These are phyloP conservation scores for Cercis canadensis DNA, from an alignment of 306 rosid species.

Conservation along the genomic window DNA sequence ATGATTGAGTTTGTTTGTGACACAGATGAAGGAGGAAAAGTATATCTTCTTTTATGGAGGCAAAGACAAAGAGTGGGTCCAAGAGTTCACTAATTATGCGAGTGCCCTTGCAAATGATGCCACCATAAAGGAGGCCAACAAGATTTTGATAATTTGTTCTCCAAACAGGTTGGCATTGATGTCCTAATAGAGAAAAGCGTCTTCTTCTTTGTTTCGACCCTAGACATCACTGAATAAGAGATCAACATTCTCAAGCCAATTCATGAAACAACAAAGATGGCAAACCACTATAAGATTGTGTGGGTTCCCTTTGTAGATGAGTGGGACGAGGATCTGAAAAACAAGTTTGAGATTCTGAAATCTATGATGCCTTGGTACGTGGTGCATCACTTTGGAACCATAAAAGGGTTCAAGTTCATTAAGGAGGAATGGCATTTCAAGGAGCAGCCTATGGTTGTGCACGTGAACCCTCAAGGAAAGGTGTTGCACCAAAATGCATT, in stretches of 20 bases:
- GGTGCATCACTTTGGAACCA: constrained; percentile 36
- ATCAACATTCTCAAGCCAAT: constrained; percentile 39
- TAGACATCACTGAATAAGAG: constrained; percentile 60
- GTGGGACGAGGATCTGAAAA: constrained; percentile 51
- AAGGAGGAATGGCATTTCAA: constrained; percentile 67
- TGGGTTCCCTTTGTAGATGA: constrained; percentile 73
- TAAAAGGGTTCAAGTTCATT: constrained; percentile 59
- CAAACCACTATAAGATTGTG: constrained; percentile 52
- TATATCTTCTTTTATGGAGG: constrained; percentile 74
- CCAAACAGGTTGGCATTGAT: constrained; percentile 42
- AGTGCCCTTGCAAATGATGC: constrained; percentile 48
- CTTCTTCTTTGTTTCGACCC: constrained; percentile 52
- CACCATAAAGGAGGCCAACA: constrained; percentile 48
- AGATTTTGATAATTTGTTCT: not conserved
- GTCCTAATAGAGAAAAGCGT: constrained; percentile 53
- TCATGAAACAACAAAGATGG: constrained; percentile 43
- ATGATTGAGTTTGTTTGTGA: not conserved
- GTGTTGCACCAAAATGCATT: constrained; percentile 55
- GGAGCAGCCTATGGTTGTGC: constrained; percentile 56
- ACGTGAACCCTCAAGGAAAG: constrained; percentile 60
- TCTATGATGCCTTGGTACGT: constrained; percentile 62
- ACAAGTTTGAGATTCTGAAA: constrained; percentile 57
- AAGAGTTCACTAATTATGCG: constrained; percentile 55
- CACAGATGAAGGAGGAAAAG: constrained; percentile 57
- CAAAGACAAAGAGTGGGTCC: constrained; percentile 59